Evolutionary conservation across 306 rosid genomes (phyloP), one percentile per base, ranked within the genome.

Genomic region (Vigna reflexopilosa): DNA sequence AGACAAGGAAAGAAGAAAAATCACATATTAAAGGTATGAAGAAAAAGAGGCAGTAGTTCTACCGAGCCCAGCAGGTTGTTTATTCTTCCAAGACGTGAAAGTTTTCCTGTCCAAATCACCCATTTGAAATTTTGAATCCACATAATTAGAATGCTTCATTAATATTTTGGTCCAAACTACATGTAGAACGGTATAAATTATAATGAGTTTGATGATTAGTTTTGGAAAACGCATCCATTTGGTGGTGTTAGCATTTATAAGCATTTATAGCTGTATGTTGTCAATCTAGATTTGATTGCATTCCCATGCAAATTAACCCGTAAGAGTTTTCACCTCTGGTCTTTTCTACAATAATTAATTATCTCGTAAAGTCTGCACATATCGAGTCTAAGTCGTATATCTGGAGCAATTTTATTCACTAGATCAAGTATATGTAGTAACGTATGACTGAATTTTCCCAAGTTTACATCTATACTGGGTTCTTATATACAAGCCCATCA

Each of bases 1-100:
- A 72, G 67, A 83, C 73, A 16, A 86, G 58, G 65, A 80, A 78
- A 56, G 84, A 63, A 32, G 86, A 74, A 62, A 83, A 73, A 47
- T 36, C 71, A 64, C 82, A 24, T 34, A 44, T 66, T 17, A 77
- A 75, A 38, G 84, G 71, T 17, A 50, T 1, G 79, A 67, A 14
- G 67, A 81, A 80, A 49, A 80, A 67, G 71, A 62, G 77, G 72
- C 78, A 54, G 45, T 82, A 80, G 72, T 61, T 67, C 8, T 61
- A 19, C 13, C 17, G 58, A 59, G 17, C 24, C 69, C 5, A 22
- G 14, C 32, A 47, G 40, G 13, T 63, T 54, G 78, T 71, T 57
- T 26, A n/a, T 52, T 70, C 66, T 52, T 38, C 38, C 62, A 55
- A 9, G 10, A 0, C 0, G 11, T 34, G 20, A 7, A 16, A 28